A percentile compares a stretch with the other conserved stretches of the same genome.
These are phyloP conservation scores for Rhodotorula paludigena DNA, from an alignment of 768 basidiomycete genomes.

Conservation along the genomic window DNA sequence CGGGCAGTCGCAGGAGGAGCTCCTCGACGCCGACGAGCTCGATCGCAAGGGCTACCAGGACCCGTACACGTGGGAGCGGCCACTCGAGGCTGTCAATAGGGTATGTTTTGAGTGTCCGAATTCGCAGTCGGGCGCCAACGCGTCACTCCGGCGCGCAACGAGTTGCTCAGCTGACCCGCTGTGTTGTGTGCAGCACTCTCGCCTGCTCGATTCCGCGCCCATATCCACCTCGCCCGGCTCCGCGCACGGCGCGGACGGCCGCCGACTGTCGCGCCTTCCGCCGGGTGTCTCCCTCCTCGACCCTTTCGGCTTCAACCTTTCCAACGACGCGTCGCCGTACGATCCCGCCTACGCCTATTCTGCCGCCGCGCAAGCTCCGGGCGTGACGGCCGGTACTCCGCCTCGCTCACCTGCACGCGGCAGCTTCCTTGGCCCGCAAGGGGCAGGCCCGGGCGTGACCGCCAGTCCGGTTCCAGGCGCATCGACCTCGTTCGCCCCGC, in stretches of 20 bases:
- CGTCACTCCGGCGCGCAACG: background rate
- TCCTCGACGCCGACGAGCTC: constrained; percentile 13
- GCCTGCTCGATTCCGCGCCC: constrained; percentile 27
- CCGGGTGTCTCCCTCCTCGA: constrained; percentile 34
- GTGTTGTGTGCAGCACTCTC: constrained; percentile 22
- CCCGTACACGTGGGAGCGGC: constrained; percentile 34
- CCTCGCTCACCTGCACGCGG: constrained; percentile 1
- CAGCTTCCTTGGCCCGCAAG: constrained; percentile 5
- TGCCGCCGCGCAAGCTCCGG: background rate
- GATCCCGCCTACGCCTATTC: constrained; percentile 18
- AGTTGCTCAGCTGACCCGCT: background rate
- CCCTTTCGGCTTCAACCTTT: constrained; percentile 31
- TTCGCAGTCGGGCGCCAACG: background rate
- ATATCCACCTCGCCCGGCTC: background rate
- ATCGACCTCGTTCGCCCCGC: background rate
- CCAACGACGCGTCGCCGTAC: constrained; percentile 25
- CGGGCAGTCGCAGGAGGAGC: constrained; percentile 27
- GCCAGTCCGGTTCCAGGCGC: too few relatives aligned
- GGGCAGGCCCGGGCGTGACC: background rate
- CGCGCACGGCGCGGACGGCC: background rate
- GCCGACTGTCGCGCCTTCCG: constrained; percentile 26
- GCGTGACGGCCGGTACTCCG: background rate
- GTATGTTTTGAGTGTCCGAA: constrained; percentile 3
- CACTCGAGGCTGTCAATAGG: constrained; percentile 30
- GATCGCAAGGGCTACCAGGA: constrained; percentile 10